Base-by-base conservation (phyloP, 1,139 yeast species). In the Diutina siamensis region DNA sequence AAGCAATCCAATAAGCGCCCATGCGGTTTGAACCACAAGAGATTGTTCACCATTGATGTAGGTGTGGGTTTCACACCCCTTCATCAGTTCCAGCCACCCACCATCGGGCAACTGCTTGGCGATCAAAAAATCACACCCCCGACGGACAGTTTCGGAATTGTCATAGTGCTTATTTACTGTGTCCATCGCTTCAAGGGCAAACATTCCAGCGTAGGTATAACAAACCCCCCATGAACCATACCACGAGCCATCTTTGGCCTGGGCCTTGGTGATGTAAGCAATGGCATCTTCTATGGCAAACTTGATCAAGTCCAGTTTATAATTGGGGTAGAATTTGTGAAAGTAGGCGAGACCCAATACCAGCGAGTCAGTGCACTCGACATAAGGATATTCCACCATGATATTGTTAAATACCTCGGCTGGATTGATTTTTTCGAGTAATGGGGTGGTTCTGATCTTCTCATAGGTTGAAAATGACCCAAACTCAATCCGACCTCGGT, bases 141-240 rank as follows among this genome's bases (percentile, higher is more conserved):
- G 74, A 44, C 69, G 67, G 7, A 85, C 95, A 2, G 68, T 62
- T 4, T 68, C 74, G 34, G 83, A 78, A 55, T 82, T 86, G 1
- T 56, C 58, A 58, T 87, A 92, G 2, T 61, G 67, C 49, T 73
- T 72, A 1, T 83, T 86, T 22, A 83, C 82, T 2, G 94, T 76
- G 36, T 77, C 68, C 46, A 92, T 69, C 0, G 98, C 97, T 56
- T 94, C 99, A 31, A 92, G 64, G 0, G 99, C 98, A 74, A 94
- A 94, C 98, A 94, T 94, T 1, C 92, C 84, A 0, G 98, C 97
- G 63, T 94, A 94, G 0, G 97, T 86, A 59, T 75, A 88, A 58
- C 99, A 94, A 10, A 94, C 83, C 40, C 98, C 99, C 99, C 99
- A 94, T 40, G 89, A 81, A 1, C 99, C 99, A 60, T 89, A 94